Evolutionary conservation across 805 yeast species (phyloP), one percentile per base, ranked within the genome.

Genomic region (Starmerella khaoyaiensis): DNA sequence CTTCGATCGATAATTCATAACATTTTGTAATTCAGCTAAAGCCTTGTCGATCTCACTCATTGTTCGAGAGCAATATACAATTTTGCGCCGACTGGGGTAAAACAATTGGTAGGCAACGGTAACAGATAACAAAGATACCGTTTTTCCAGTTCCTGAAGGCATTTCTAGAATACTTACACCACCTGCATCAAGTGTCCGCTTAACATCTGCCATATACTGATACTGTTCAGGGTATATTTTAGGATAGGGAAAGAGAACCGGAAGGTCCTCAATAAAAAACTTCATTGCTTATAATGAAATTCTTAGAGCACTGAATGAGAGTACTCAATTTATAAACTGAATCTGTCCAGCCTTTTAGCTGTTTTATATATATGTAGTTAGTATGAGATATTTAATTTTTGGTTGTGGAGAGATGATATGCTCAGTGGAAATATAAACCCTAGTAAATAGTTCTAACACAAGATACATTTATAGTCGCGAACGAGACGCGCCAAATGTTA

Each of bases 111-210:
- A 90, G 11, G 98, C 94, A 31, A 90, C 83, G 0, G 97, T 83
- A 31, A 90, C 61, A 0, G 97, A 83, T 21, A 90, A 64, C 55
- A 90, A 66, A 0, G 97, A 84, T 3, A 90, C 80, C 26, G 99
- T 90, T 57, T 90, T 90, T 29, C 99, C 99, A 3, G 99, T 90
- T 4, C 99, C 99, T 5, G 99, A 90, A 49, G 99, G 99, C 99
- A 90, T 90, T 62, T 90, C 99, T 53, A 90, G 60, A 37, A 90
- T 84, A 60, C 95, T 80, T 55, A 86, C 86, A 10, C 98, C 98
- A 2, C 96, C 97, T 1, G 79, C 94, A 64, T 90, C 99, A 36
- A 90, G 60, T 1, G 96, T 80, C 54, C 77, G 74, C 62, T 90
- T 90, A 47, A 90, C 79, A 58, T 87, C 97, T 45, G 90, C 74